Conservation (phyloP, 768 basidiomycete species). For the Sutorius australiensis region DNA sequence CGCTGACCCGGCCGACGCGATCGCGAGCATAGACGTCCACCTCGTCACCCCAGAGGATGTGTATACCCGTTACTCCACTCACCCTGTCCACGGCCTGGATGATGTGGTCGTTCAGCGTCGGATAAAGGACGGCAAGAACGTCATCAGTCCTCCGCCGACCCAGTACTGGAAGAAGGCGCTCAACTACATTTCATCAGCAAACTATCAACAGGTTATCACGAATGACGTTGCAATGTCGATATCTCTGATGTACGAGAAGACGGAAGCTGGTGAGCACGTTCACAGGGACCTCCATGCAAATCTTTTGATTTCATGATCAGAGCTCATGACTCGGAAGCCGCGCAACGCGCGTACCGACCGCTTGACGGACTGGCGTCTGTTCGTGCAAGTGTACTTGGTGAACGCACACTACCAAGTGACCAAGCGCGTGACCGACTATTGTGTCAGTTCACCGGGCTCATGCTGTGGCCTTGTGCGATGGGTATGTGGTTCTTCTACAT, state of each 20-base stretch:
- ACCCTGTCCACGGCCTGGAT: conserved; percentile 43
- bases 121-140: conserved; percentile 44
- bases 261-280: conserved; percentile 39
- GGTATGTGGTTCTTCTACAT: conserved; percentile 40
- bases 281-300: neutral
- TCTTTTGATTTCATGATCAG: conserved; percentile 14
- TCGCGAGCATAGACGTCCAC: conserved; percentile 48
- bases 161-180: conserved; percentile 48
- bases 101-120: conserved; percentile 36
- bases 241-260: conserved; percentile 48
- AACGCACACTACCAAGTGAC: conserved; percentile 8
- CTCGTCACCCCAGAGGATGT: conserved; percentile 39
- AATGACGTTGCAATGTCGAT: conserved; percentile 51
- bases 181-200: conserved; percentile 49
- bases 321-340: conserved; percentile 47
- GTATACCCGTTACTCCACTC: conserved; percentile 43
- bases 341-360: conserved; percentile 46
- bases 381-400: conserved; percentile 47
- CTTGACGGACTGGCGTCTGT: conserved; percentile 46
- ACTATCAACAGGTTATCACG: conserved; percentile 49
- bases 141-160: conserved; percentile 45
- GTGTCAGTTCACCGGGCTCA: conserved; percentile 39
- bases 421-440: neutral
- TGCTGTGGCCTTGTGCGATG: conserved; percentile 45
- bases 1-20: conserved; percentile 35